Base-by-base conservation (phyloP, 441 rosid species). In the Euphorbia schlechtendalii region DNA sequence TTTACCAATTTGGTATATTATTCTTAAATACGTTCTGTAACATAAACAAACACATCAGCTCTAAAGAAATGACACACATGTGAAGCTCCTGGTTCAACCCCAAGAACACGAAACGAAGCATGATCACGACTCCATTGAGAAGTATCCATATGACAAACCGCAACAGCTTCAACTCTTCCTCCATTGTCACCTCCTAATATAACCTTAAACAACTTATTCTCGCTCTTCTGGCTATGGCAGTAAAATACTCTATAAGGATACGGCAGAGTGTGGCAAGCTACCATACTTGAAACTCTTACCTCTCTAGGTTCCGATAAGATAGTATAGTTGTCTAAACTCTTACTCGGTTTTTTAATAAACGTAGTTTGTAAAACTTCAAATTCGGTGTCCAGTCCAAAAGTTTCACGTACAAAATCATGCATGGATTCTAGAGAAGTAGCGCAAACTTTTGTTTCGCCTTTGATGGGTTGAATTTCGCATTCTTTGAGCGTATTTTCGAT, bases 101-200 rank as follows among this genome's bases (percentile, higher is more conserved):
- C 63, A 4, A 86, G 82, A 61, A 86, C 77, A 2, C 66, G 79
- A 63, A 90, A 90, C 13, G 90, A 81, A n/a, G 64, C 78, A 63
- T 85, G 87, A 41, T 83, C 83, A 12, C 7, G 38, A 49, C 75
- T 69, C 96, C 96, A 89, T 55, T 65, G 73, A 12, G 96, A 81
- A 0, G 95, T 87, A 48, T 89, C 90, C 93, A 84, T 82, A 65
- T 87, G 98, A 53, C 95, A 92, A 25, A 85, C 79, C 2, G 75
- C 92, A 0, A 75, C 63, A 27, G 88, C 91, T 20, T 78, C 74
- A 0, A 84, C 82, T 6, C 57, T 67, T 1, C 76, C 86, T 20
- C 86, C 88, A 69, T 72, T 73, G 3, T 82, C 92, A 2, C 82
- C 76, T 2, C 52, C 76, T 11, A 85, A 27, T 4, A 71, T 69